Evolutionary conservation across 441 rosid genomes (phyloP), one percentile per base, ranked within the genome.

Genomic region (Brassica hybrid): DNA sequence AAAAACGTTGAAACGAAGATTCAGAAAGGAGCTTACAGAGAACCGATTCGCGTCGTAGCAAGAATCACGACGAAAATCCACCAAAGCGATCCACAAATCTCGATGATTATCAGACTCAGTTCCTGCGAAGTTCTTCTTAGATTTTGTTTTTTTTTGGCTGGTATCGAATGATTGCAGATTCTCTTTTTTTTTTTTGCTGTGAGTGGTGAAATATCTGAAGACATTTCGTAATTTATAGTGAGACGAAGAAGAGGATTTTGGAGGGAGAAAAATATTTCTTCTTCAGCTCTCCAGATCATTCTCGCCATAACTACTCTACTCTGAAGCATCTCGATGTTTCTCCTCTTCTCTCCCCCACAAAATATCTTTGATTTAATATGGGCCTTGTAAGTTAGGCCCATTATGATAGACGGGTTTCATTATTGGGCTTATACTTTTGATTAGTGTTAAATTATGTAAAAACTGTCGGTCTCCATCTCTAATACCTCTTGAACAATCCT

Each of bases 251-350:
- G 54, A 43, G 14, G 18, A 50, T 8, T 30, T 41, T 52, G 48
- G 64, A 75, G 66, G 59, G 67, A n/a, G 19, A 27, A 77, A 60
- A 54, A 50, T 14, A 1, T 50, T 4, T 1, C 77, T 43, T 78
- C 83, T 79, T 59, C 79, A 8, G 6, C 56, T 45, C 85, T 90
- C 89, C 45, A 85, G 94, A 86, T 78, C 82, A 76, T 87, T 90
- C 92, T 84, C 87, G 90, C 82, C 74, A 62, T 73, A 30, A 56
- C 36, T 4, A 7, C 6, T 5, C 7, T 2, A n/a, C 23, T 16
- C 1, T 52, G 79, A 84, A 85, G 32, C 6, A 65, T 86, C 93
- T 85, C 65, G 91, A 86, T 5, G 38, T 80, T 86, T 83, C 75
- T 59, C 63, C 34, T 58, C 7, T 21, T 4, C 62, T 58, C 62